These are phyloP conservation scores for Penicillium roqueforti DNA, from an alignment of 495 filamentous ascomycete species.

Conservation along the genomic window DNA sequence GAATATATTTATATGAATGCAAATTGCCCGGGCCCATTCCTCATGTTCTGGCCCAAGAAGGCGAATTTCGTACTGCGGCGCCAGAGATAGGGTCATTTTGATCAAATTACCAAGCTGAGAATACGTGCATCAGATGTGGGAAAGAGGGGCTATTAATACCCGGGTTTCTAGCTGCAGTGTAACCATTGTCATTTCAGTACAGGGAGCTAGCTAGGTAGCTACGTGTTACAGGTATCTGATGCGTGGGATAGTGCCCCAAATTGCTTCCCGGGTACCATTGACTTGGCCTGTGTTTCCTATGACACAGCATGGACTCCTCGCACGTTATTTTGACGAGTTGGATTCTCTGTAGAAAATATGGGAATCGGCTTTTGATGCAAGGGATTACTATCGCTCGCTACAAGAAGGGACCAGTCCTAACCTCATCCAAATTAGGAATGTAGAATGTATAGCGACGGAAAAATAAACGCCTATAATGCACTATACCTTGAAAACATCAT, in stretches of 20 bases:
- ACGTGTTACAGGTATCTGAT: too few species aligned
- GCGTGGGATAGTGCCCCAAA: too few species aligned
- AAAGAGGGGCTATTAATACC: background rate
- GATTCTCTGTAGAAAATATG: too few species aligned
- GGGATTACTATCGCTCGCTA: background rate
- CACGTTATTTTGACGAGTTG: too few species aligned
- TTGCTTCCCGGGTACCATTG: too few species aligned
- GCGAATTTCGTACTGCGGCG: background rate
- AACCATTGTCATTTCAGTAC: too few species aligned
- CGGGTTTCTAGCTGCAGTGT: background rate
- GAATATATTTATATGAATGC: conserved; percentile 36
- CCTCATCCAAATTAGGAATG: background rate
- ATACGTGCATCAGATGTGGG: background rate
- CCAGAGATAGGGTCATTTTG: background rate
- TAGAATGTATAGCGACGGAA: background rate
- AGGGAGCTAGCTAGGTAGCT: too few species aligned
- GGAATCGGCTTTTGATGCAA: too few species aligned
- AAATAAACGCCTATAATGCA: conserved; percentile 5
- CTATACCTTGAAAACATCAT: background rate
- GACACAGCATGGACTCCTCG: too few species aligned
- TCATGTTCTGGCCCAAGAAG: conserved; percentile 31
- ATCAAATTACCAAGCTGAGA: background rate
- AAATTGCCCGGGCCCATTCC: conserved; percentile 35
- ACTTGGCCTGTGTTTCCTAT: too few species aligned
- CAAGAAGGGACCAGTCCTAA: background rate